Evolutionary conservation across 1,284 basidiomycete genomes (phyloP), one percentile per base, ranked within the genome.

Genomic region (Tilletia horrida): DNA sequence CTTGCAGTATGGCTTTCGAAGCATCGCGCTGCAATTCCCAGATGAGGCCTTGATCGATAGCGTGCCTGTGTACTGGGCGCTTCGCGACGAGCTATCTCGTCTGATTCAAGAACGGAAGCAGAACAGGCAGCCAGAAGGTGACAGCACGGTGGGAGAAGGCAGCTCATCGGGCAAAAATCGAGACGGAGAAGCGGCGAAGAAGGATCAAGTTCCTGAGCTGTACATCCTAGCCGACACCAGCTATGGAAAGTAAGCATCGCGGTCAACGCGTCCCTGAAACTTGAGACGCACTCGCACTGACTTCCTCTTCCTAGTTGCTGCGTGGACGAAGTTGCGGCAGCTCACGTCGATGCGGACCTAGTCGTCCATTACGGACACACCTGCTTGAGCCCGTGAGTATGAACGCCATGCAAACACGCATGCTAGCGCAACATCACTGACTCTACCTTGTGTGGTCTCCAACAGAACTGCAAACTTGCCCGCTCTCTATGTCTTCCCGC

Each of bases 341-440:
- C 93, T 72, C 96, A 98, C 81, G 89, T 95, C 50, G 88, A 94
- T 71, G 93, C 94, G 0, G 91, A 97, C 77, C 87, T 90, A 9
- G 86, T 97, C 69, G 89, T 99, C 4, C 95, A 98, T 81, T 97
- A 96, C 78, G 95, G 96, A 0, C 92, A 97, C 84, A 93, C 95
- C 0, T 99, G 96, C 83, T 87, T 98, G 84, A 93, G 89, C 52
- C 70, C 67, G 2, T 57, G 48, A 44, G 47, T 55, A 13, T 31
- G 3, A 35, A 21, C 16, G 50, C 21, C 11, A 14, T 6, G 50
- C n/a, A n/a, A 8, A 11, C 47, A 11, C 35, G n/a, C n/a, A n/a
- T n/a, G n/a, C 35, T 40, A 40, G 11, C 35, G 35, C 35, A 40
- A 48, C 47, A 48, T 7, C 8, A 16, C 47, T 21, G 55, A 50